Evolutionary conservation across 495 filamentous ascomycete species (phyloP).

Genomic region (Aspergillus avenaceus): DNA sequence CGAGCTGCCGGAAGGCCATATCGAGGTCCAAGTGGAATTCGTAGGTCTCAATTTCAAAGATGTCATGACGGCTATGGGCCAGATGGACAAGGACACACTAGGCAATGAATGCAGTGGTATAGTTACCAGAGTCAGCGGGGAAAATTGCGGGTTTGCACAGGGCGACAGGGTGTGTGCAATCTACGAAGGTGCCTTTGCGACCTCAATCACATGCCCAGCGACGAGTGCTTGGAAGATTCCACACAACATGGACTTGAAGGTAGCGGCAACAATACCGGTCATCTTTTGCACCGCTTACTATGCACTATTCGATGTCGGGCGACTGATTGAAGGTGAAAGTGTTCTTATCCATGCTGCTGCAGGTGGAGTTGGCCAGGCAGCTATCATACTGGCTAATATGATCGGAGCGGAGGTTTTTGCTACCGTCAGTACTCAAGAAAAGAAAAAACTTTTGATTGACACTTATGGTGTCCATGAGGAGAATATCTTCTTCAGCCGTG

Average conservation of each 20-base stretch:
- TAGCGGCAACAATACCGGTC: slow-evolving; percentile 35
- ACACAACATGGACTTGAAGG: slow-evolving; percentile 43
- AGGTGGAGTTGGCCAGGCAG: slow-evolving; percentile 19
- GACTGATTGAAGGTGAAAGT: slow-evolving; percentile 18
- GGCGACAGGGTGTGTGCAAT: slow-evolving; percentile 55
- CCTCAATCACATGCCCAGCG: slow-evolving; percentile 19
- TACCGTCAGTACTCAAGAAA: slow-evolving; percentile 40
- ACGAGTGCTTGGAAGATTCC: slow-evolving; percentile 35
- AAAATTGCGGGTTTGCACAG: slow-evolving; percentile 37
- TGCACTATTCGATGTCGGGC: slow-evolving; percentile 14
- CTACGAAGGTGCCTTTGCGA: slow-evolving; percentile 32
- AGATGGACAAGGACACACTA: slow-evolving; percentile 23
- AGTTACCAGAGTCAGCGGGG: slow-evolving; percentile 36
- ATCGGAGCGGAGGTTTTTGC: slow-evolving; percentile 28
- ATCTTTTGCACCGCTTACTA: slow-evolving; percentile 27
- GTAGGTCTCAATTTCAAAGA: slow-evolving; percentile 39
- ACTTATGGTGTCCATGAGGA: slow-evolving; percentile 27
- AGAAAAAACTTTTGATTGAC: slow-evolving; percentile 29
- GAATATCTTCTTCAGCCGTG: slow-evolving; percentile 45
- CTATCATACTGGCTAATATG: slow-evolving; percentile 9
- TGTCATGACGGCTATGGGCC: slow-evolving; percentile 33
- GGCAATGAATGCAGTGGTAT: slow-evolving; percentile 33
- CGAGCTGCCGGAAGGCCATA: slow-evolving; percentile 18
- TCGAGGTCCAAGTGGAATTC: slow-evolving; percentile 27
- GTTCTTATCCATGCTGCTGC: slow-evolving; percentile 23